Evolutionary conservation across 805 yeast genomes (phyloP).

Genomic region (Torulaspora indica): DNA sequence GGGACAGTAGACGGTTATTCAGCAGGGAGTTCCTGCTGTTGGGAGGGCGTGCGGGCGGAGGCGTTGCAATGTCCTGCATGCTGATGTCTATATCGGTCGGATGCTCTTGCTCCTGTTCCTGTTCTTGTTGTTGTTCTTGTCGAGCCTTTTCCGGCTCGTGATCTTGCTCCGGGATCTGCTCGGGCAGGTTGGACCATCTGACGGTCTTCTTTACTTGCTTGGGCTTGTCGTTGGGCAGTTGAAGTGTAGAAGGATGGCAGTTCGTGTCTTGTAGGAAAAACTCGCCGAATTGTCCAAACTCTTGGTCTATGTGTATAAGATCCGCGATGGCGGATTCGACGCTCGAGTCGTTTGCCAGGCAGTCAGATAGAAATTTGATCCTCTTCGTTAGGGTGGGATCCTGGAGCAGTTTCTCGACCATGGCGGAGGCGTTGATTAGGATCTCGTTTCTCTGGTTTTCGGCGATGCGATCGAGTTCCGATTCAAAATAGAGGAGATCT

Average conservation of each 20-base stretch:
- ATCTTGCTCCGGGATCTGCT: not conserved
- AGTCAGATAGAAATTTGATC: conserved; percentile 25
- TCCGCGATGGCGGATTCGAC: conserved; percentile 31
- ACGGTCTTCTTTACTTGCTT: conserved; percentile 10
- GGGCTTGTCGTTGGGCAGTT: not conserved
- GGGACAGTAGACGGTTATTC: conserved; percentile 11
- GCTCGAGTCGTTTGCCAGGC: conserved; percentile 17
- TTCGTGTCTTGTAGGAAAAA: conserved; percentile 8
- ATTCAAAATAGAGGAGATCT: conserved; percentile 42
- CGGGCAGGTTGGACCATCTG: conserved; percentile 10
- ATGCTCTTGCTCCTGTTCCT: conserved; percentile 6
- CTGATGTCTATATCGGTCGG: conserved; percentile 22
- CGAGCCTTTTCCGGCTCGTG: no score
- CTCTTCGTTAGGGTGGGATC: conserved; percentile 26
- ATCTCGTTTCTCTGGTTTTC: conserved; percentile 51
- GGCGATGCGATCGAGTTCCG: conserved; percentile 40
- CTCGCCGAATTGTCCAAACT: conserved; percentile 36
- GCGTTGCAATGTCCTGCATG: conserved; percentile 21
- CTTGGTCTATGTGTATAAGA: conserved; percentile 34
- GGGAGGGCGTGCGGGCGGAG: not conserved
- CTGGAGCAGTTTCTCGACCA: conserved; percentile 46
- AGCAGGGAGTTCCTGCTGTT: conserved; percentile 11
- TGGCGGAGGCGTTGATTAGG: conserved; percentile 49
- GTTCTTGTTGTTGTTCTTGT: not conserved
- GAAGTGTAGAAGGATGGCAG: no score